phyloP scores from a whole-genome alignment of 768 basidiomycete genomes.

The Pulveroboletus sp. region DNA sequence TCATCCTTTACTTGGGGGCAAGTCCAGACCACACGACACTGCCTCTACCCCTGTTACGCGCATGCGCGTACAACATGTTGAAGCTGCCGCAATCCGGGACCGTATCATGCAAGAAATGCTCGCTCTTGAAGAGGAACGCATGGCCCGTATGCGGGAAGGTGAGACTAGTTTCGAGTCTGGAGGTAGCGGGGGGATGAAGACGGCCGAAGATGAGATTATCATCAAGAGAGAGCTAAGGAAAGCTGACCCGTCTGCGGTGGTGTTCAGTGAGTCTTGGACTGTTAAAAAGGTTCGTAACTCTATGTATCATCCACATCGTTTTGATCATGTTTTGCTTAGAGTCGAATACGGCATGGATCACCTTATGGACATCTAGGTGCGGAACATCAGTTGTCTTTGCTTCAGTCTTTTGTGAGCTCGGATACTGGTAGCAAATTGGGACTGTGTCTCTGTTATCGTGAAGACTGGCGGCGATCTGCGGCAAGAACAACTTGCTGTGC shows the following conservation, averaged over 20 bases:
- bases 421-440: slow-evolving; percentile 57
- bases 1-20: slow-evolving; percentile 31
- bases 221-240: slow-evolving; percentile 92
- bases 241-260: slow-evolving; percentile 91
- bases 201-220: slow-evolving; percentile 88
- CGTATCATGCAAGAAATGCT: slow-evolving; percentile 99
- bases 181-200: slow-evolving; percentile 48
- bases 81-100: slow-evolving; percentile 87
- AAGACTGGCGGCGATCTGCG: slow-evolving; percentile 96
- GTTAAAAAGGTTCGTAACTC: slow-evolving; percentile 71
- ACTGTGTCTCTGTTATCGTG: slow-evolving; percentile 95
- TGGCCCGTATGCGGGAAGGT: slow-evolving; percentile 85
- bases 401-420: slow-evolving; percentile 5
- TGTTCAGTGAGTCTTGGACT: slow-evolving; percentile 94
- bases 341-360: slow-evolving; percentile 86
- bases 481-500: slow-evolving; percentile 96
- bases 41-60: slow-evolving; percentile 40
- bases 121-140: slow-evolving; percentile 91
- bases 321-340: slow-evolving; percentile 32
- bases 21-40: slow-evolving; percentile 20
- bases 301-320: neutral
- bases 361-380: slow-evolving; percentile 93
- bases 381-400: slow-evolving; percentile 17
- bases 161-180: slow-evolving; percentile 56
- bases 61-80: slow-evolving; percentile 72